phyloP scores from a whole-genome alignment of 495 filamentous ascomycete genomes.

The Aspergillus steynii region DNA sequence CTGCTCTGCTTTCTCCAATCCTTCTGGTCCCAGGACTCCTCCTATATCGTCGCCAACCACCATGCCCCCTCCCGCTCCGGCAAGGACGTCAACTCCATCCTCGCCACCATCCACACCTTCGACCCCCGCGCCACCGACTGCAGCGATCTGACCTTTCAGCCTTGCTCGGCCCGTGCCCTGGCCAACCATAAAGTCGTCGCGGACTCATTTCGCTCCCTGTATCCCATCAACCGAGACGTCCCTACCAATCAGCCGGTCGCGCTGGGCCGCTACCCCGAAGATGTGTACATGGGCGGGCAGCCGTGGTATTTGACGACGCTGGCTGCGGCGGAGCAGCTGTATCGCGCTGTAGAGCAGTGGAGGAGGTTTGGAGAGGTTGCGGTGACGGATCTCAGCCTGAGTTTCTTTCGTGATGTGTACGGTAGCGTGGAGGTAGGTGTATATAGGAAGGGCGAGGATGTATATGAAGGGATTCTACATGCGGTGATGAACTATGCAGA shows the following conservation, averaged over 20 bases:
- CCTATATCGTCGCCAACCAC: conserved; percentile 55
- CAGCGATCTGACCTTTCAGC: conserved; percentile 47
- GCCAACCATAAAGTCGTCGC: conserved; percentile 45
- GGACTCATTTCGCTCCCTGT: conserved; percentile 6
- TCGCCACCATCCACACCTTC: conserved; percentile 60
- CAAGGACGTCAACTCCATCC: conserved; percentile 55
- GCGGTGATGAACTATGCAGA: background rate
- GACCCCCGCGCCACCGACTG: conserved; percentile 50
- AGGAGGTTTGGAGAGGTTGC: conserved; percentile 49
- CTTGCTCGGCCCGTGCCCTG: conserved; percentile 46
- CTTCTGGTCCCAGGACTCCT: conserved; percentile 56
- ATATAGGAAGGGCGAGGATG: background rate
- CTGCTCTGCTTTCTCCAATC: conserved; percentile 53
- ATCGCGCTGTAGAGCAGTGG: conserved; percentile 61
- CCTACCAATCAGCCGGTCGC: conserved; percentile 2
- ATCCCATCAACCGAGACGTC: conserved; percentile 3
- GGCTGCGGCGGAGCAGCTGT: conserved; percentile 62
- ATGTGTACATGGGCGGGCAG: conserved; percentile 63
- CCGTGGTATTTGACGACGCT: conserved; percentile 63
- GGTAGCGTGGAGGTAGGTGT: conserved; percentile 42
- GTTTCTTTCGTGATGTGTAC: conserved; percentile 57
- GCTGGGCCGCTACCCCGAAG: conserved; percentile 62
- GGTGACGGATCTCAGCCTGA: conserved; percentile 51
- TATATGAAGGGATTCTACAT: background rate
- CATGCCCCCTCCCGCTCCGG: conserved; percentile 25